Conservation (phyloP, 23 red algal genomes). For the Gracilariopsis chorda region DNA sequence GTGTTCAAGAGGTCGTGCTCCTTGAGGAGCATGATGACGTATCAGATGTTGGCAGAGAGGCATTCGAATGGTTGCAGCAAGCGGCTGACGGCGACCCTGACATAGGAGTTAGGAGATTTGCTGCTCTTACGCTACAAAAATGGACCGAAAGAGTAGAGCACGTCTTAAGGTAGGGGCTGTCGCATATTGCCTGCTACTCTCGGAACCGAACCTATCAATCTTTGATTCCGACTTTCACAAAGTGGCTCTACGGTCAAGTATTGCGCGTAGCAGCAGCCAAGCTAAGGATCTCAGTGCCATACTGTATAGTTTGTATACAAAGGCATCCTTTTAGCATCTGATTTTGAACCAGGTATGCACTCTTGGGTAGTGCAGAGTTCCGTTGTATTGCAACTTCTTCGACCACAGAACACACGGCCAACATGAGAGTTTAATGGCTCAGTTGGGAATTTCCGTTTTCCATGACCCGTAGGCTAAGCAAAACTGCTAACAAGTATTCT, state of each 20-base stretch:
- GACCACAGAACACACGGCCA: too few relatives aligned
- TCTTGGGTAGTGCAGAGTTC: too few relatives aligned
- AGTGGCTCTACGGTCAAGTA: not conserved
- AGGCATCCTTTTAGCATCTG: too few relatives aligned
- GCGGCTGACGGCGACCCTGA: conserved; percentile 28
- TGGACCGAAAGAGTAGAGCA: conserved; percentile 25
- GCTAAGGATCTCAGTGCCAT: not conserved
- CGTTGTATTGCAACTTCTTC: too few relatives aligned
- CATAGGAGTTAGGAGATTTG: conserved; percentile 47
- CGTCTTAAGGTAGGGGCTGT: not conserved
- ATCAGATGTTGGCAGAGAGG: conserved; percentile 7
- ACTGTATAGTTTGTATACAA: not conserved
- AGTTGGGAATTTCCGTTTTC: too few relatives aligned
- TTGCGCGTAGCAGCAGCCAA: not conserved
- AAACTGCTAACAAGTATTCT: too few relatives aligned
- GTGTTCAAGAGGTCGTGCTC: conserved; percentile 1
- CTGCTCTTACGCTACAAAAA: not conserved
- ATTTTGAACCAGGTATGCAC: too few relatives aligned
- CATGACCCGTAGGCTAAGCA: too few relatives aligned
- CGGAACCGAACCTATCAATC: not conserved
- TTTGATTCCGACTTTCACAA: not conserved
- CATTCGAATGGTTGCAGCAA: conserved; percentile 32
- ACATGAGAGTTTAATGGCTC: too few relatives aligned
- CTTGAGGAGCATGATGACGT: not conserved
- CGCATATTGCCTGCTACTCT: not conserved